Base-by-base conservation (phyloP, 2,329 filamentous ascomycete species). In the Trichoderma sp. region DNA sequence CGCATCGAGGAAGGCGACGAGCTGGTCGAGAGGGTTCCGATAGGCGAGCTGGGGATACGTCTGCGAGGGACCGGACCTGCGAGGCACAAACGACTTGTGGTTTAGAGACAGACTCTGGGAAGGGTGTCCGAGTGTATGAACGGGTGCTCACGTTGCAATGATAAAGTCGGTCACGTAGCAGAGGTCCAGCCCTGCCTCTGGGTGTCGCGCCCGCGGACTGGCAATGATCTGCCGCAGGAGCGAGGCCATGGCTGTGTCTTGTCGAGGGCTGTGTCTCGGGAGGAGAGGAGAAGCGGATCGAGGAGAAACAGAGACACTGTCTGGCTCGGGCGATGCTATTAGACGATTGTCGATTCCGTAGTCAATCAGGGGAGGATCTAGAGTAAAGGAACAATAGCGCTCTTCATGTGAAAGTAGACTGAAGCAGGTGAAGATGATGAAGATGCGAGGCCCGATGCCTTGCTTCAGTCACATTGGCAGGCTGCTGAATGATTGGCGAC, bases 111-210 rank as follows among this genome's bases (percentile, higher is more conserved):
- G 6, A 14, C 34, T 10, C 34, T 39, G 34, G 9, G 12, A 30
- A 39, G 9, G 30, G 30, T 10, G 2, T 34, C 30, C 7, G 9
- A 9, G 30, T 10, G n/a, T n/a, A n/a, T n/a, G n/a, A n/a, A n/a
- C n/a, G 47, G 6, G 19, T 60, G 5, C 82, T 65, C 75, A 87
- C 82, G 85, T 88, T 17, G 82, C 86, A 65, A 88, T 85, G 68
- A 89, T 91, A 72, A 90, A 87, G 72, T 93, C 88, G 0, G 93
- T 96, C 43, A 98, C 93, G 78, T 99, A 99, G 82, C 94, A 98
- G 51, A 99, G 85, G 75, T 99, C 95, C 28, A 99, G 84, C 6
- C 91, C 90, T 7, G 94, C 90, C 80, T 97, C 94, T 34, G 90
- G 85, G 75, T 98, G 93, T 71, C 89, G 87, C 66, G 89, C 83